phyloP scores from a whole-genome alignment of 2,329 filamentous ascomycete genomes.

The Hypoxylon sp. region DNA sequence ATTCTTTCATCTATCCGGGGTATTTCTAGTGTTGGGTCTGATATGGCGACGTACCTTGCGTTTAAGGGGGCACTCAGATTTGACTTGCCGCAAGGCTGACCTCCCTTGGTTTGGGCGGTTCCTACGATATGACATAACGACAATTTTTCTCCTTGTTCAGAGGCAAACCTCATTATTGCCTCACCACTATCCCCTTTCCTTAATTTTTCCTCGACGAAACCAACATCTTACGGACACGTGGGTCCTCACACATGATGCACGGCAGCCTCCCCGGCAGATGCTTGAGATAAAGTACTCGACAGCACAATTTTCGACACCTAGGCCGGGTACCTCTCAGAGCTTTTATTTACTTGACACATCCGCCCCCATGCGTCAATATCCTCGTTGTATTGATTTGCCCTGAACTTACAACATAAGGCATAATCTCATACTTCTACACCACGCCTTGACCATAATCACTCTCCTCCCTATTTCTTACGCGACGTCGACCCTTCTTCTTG shows the following conservation, averaged over 20 bases:
- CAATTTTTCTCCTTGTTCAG: conserved; percentile 46
- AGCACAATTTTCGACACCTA: conserved; percentile 32
- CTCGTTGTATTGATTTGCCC: conserved; percentile 39
- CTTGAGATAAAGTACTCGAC: conserved; percentile 22
- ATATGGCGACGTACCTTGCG: conserved; percentile 63
- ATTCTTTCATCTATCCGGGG: conserved; percentile 53
- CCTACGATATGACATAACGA: conserved; percentile 60
- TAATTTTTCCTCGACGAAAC: conserved; percentile 46
- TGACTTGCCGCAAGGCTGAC: conserved; percentile 74
- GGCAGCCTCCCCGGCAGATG: conserved; percentile 30
- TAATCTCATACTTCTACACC: conserved; percentile 31
- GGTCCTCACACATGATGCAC: conserved; percentile 42
- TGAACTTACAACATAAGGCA: conserved; percentile 37
- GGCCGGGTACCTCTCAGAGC: conserved; percentile 36
- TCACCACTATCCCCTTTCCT: conserved; percentile 46
- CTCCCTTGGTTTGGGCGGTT: conserved; percentile 60
- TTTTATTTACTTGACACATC: conserved; percentile 44
- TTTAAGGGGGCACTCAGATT: conserved; percentile 66
- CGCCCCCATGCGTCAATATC: conserved; percentile 44
- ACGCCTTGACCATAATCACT: conserved; percentile 30
- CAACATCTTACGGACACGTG: conserved; percentile 46
- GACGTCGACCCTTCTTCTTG: conserved; percentile 30
- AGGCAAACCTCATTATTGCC: conserved; percentile 48
- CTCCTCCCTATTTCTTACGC: conserved; percentile 38
- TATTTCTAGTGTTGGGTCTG: conserved; percentile 61